Evolutionary conservation across 225 moss, liverwort and hornwort genomes (phyloP).

Genomic region (Pseudoscleropodium purum): DNA sequence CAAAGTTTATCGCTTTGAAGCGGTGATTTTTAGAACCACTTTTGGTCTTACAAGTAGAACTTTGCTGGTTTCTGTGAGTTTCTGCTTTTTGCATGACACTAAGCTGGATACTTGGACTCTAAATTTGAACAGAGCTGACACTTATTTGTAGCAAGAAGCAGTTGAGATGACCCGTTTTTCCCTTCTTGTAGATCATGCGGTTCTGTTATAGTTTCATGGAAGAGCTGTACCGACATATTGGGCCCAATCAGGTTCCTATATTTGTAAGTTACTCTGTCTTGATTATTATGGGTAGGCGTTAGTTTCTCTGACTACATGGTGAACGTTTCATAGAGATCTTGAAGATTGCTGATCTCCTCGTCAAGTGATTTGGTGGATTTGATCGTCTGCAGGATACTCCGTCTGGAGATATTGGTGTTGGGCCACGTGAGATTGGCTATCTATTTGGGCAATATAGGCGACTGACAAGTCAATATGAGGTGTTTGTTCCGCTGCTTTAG

Average conservation of each 20-base stretch:
- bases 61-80: neutral
- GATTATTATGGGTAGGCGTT: neutral
- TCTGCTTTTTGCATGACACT: neutral
- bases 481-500: slow-evolving; percentile 6
- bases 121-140: neutral
- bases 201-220: slow-evolving; percentile 99
- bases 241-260: slow-evolving; percentile 77
- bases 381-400: slow-evolving; percentile 75
- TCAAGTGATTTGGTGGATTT: neutral
- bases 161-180: neutral
- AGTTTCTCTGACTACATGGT: neutral
- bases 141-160: neutral
- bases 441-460: slow-evolving; percentile 96
- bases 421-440: slow-evolving; percentile 91
- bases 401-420: slow-evolving; percentile 96
- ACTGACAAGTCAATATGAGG: slow-evolving; percentile 97
- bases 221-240: slow-evolving; percentile 95
- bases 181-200: slow-evolving; percentile 74
- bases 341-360: neutral
- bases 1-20: neutral
- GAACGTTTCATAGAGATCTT: neutral
- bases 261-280: slow-evolving; percentile 33
- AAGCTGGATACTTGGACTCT: neutral
- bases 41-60: neutral
- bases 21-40: neutral